Percentiles rank a stretch among this genome's conserved stretches.
phyloP scores from a whole-genome alignment of 2,329 filamentous ascomycete genomes.

The Elsinoe perseae region DNA sequence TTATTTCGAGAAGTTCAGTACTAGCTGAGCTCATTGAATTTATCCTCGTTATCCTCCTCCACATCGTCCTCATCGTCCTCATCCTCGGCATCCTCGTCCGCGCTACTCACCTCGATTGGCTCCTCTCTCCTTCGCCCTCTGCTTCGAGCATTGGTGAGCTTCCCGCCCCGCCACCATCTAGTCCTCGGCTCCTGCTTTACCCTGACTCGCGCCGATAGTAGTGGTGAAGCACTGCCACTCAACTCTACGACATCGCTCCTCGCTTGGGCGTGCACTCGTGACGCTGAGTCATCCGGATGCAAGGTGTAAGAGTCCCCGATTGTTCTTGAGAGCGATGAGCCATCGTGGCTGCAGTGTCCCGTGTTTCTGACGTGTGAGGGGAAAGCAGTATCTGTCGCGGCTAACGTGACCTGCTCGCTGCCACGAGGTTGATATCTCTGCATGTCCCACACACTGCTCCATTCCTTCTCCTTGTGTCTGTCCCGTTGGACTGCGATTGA shows the following conservation, averaged over 20 bases:
- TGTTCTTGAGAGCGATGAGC: neutral
- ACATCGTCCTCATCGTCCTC: neutral
- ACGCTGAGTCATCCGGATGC: neutral
- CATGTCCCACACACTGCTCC: neutral
- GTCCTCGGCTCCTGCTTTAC: neutral
- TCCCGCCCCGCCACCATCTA: neutral
- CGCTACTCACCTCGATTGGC: slow-evolving; percentile 1
- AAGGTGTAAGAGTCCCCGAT: neutral
- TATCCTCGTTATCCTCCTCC: too few species aligned
- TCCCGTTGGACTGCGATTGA: neutral
- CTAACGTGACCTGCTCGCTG: neutral
- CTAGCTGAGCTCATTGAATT: too few species aligned
- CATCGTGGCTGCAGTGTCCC: neutral
- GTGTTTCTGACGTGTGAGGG: neutral
- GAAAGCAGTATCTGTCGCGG: neutral
- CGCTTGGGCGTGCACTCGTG: neutral
- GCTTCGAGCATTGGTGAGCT: neutral
- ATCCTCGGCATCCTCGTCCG: neutral
- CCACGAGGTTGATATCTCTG: neutral
- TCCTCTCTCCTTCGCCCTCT: neutral
- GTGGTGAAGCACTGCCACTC: neutral
- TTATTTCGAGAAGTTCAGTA: too few species aligned
- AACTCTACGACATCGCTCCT: neutral
- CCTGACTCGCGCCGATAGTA: too few species aligned
- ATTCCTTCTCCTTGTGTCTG: slow-evolving; percentile 5